These are phyloP conservation scores for Atalantia buxifolia DNA, from an alignment of 345 rosid genomes.

Conservation along the genomic window DNA sequence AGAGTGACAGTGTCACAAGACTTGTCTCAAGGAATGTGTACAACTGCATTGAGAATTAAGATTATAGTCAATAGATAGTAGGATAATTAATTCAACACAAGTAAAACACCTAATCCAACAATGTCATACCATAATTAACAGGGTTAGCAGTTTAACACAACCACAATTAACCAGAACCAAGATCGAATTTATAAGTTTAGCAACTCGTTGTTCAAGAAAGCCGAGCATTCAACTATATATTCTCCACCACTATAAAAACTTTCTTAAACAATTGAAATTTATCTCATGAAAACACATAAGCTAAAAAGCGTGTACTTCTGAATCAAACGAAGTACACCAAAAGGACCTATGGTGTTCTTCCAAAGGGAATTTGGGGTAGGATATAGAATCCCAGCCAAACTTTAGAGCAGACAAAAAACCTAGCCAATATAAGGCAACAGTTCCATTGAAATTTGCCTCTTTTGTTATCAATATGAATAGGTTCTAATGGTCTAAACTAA, in stretches of 20 bases:
- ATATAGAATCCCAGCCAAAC: background rate
- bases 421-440: background rate
- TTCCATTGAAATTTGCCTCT: background rate
- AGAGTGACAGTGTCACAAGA: conserved; percentile 72
- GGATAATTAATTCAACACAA: background rate
- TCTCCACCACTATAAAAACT: background rate
- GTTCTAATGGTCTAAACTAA: background rate
- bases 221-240: background rate
- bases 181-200: background rate
- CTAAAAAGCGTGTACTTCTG: background rate
- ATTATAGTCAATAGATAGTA: background rate
- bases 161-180: background rate
- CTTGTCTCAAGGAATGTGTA: conserved; percentile 95
- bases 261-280: background rate
- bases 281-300: background rate
- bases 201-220: background rate
- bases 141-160: background rate
- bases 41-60: conserved; percentile 56
- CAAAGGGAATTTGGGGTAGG: background rate
- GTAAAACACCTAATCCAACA: background rate
- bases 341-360: background rate
- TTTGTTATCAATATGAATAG: background rate
- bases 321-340: background rate
- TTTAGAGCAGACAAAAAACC: background rate
- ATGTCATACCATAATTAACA: background rate